A percentile compares a stretch with the other conserved stretches of the same genome.
Conservation (phyloP, 2,329 filamentous ascomycete genomes). For the Ceratocystis papillata region DNA sequence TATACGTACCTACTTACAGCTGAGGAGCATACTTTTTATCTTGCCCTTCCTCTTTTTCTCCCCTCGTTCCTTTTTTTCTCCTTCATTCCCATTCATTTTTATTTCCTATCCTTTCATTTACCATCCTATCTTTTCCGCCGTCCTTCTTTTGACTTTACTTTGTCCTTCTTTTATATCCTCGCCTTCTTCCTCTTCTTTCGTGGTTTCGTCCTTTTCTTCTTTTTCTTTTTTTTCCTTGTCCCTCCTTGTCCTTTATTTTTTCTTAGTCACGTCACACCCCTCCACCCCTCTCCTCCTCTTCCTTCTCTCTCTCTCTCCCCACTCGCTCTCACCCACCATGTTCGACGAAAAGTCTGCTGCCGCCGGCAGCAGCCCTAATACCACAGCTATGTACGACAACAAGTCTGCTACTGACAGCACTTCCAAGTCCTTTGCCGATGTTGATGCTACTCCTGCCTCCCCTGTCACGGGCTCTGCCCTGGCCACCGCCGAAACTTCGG, state of each 20-base stretch:
- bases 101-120: neutral
- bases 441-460: neutral
- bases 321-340: neutral
- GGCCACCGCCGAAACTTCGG: neutral
- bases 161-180: conserved; percentile 1
- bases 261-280: neutral
- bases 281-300: neutral
- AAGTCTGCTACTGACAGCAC: conserved; percentile 14
- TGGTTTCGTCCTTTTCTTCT: neutral
- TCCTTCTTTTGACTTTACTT: conserved; percentile 15
- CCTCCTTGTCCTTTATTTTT: conserved; percentile 4
- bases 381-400: conserved; percentile 8
- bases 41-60: neutral
- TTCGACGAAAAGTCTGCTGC: conserved; percentile 9
- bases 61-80: conserved; percentile 9
- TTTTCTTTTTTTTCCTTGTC: neutral
- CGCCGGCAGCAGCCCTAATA: conserved; percentile 1
- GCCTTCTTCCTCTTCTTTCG: neutral
- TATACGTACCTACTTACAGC: neutral
- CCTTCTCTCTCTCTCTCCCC: neutral
- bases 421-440: conserved; percentile 11
- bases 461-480: neutral
- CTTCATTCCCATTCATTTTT: neutral
- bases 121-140: conserved; percentile 1
- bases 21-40: neutral